Evolutionary conservation across 2,329 filamentous ascomycete genomes (phyloP), one percentile per base, ranked within the genome.

Genomic region (Ceratocystis albifundus): DNA sequence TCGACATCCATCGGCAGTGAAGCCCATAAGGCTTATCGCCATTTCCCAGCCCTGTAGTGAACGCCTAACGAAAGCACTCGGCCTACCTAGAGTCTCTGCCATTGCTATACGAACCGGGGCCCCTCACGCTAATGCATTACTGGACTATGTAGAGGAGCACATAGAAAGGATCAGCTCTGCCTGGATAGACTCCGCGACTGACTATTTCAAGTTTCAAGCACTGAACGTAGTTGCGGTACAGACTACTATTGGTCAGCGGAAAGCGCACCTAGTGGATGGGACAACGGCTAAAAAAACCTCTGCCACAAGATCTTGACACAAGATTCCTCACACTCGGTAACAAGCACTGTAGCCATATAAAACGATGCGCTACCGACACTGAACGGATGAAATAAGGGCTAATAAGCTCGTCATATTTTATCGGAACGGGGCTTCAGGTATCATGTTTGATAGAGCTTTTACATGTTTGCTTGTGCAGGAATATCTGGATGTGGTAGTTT

Each of bases 71-170:
- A 73, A 76, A 36, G 79, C 79, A 22, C 76, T 90, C 2, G 82
- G 82, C 1, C 78, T 89, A 8, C 83, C 85, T 0, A 80, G 85
- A 44, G 84, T 85, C 0, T 88, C 86, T 1, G 84, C 85, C 25
- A 75, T 90, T 41, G 88, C 81, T 0, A 73, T 90, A 5, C 74
- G 78, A 22, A 76, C 77, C 5, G 80, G 76, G 46, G 84, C 86
- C 0, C 84, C 85, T 0, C 80, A 82, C 53, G 78, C 82, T 0
- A 78, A 78, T 62, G 78, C 81, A 0, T 72, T 90, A 8, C 72
- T 86, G 28, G 78, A 84, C 3, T 82, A 84, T 70, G 79, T 84
- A 0, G 74, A 77, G 36, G 75, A 79, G 45, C 76, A 77, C 66
- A 82, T 89, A 1, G 74, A 77, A 1, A 73, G 78, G 0, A 75